Evolutionary conservation across 108 stramenopile genomes (phyloP).

Genomic region (Nitzschia sp.): DNA sequence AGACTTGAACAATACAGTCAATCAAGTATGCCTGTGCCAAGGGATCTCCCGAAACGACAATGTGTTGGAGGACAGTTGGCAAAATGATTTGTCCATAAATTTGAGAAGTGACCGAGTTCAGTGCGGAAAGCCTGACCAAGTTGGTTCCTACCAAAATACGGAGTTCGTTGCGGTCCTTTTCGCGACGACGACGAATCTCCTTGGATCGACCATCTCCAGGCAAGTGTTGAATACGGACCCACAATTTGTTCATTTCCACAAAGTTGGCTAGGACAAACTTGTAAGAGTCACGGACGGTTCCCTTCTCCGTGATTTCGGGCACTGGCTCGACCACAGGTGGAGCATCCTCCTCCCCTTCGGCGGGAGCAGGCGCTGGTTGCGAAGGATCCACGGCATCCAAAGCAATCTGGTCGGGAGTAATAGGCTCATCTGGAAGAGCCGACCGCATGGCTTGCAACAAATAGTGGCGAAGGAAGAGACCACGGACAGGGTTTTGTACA

Average conservation of each 20-base stretch:
- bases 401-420: conserved; percentile 21
- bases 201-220: conserved; percentile 74
- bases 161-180: conserved; percentile 96
- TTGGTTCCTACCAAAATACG: conserved; percentile 96
- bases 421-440: conserved; percentile 88
- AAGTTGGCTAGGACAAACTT: conserved; percentile 95
- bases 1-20: conserved; percentile 98
- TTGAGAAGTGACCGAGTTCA: conserved; percentile 88
- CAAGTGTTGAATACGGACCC: conserved; percentile 97
- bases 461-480: conserved; percentile 97
- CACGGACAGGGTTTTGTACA: conserved; percentile 98
- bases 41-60: conserved; percentile 90
- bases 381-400: conserved; percentile 2
- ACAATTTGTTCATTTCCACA: conserved; percentile 96
- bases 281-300: conserved; percentile 88
- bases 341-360: conserved; percentile 1
- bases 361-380: not conserved
- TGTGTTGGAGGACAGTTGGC: conserved; percentile 84
- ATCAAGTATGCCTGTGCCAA: conserved; percentile 97
- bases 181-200: conserved; percentile 85
- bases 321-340: conserved; percentile 18
- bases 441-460: conserved; percentile 86
- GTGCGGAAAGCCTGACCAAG: conserved; percentile 89
- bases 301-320: conserved; percentile 25
- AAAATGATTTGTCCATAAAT: conserved; percentile 84